Percentiles rank a stretch among this genome's conserved stretches.
These are phyloP conservation scores for Aspergillus sp. DNA, from an alignment of 2,329 filamentous ascomycete species.

Conservation along the genomic window DNA sequence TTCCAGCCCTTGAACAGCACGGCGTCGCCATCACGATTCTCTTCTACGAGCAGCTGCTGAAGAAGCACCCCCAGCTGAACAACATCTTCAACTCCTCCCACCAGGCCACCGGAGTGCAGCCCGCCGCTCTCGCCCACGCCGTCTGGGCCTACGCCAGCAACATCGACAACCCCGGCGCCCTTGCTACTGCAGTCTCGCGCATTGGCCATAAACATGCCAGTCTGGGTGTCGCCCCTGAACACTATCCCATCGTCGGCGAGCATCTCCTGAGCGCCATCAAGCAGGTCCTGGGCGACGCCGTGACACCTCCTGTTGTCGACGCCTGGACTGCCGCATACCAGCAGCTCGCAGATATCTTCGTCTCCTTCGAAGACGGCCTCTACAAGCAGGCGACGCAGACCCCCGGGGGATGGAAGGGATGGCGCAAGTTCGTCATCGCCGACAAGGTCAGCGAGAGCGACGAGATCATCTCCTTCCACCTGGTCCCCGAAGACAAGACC, in stretches of 20 bases:
- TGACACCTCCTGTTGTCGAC: neutral
- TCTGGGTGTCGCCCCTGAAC: slow-evolving; percentile 62
- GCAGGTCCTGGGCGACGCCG: neutral
- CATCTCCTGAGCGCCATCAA: neutral
- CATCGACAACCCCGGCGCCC: slow-evolving; percentile 63
- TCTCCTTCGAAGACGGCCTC: slow-evolving; percentile 60
- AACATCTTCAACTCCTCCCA: slow-evolving; percentile 69
- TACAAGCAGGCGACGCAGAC: slow-evolving; percentile 44
- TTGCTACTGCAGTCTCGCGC: slow-evolving; percentile 58
- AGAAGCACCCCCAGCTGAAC: slow-evolving; percentile 61
- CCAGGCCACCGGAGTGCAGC: slow-evolving; percentile 66
- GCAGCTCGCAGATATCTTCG: slow-evolving; percentile 55
- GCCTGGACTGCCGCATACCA: neutral
- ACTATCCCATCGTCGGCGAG: neutral
- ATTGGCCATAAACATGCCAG: slow-evolving; percentile 74
- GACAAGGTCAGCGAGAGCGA: slow-evolving; percentile 63
- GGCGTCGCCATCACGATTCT: slow-evolving; percentile 64
- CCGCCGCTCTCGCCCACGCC: slow-evolving; percentile 65
- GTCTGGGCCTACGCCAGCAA: slow-evolving; percentile 69
- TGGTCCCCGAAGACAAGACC: slow-evolving; percentile 61
- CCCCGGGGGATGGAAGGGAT: slow-evolving; percentile 56
- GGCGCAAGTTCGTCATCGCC: slow-evolving; percentile 63
- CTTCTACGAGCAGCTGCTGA: slow-evolving; percentile 67
- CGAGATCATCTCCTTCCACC: slow-evolving; percentile 68
- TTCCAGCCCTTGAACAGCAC: slow-evolving; percentile 64